These are phyloP conservation scores for Porphyridium purpureum DNA, from an alignment of 23 red algal genomes.

Conservation along the genomic window DNA sequence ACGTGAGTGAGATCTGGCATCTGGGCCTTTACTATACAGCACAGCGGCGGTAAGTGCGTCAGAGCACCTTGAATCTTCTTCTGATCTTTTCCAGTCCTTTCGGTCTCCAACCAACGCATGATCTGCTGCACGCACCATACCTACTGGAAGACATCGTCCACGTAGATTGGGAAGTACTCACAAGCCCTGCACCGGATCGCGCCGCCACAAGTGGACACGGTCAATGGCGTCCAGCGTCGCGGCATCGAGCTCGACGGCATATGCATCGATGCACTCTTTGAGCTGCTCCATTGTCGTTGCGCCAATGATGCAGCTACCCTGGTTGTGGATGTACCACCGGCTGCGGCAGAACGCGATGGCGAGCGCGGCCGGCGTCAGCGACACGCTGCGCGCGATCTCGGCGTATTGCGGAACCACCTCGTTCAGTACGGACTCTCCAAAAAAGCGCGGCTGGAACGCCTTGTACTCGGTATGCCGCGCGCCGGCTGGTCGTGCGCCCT, in stretches of 20 bases:
- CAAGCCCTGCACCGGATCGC: no score
- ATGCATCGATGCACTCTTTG: conserved; percentile 63
- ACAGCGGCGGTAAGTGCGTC: no score
- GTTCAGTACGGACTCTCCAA: neutral
- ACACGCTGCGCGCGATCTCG: conserved; percentile 18
- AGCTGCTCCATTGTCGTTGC: conserved; percentile 67
- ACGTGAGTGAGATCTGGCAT: no score
- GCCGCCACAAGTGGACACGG: no score
- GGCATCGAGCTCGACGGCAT: conserved; percentile 23
- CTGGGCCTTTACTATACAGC: no score
- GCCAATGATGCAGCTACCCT: conserved; percentile 33
- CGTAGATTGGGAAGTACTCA: no score
- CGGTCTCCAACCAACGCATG: no score
- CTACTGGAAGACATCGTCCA: no score
- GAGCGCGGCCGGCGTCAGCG: conserved; percentile 25
- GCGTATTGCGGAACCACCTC: neutral
- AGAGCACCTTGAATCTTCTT: no score
- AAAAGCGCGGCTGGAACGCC: conserved; percentile 24
- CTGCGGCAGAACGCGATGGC: conserved; percentile 54
- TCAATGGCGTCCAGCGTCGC: conserved; percentile 25
- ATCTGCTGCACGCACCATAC: no score
- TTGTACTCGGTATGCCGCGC: conserved; percentile 30
- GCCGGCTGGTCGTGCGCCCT: neutral
- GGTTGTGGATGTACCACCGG: conserved; percentile 52
- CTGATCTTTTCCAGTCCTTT: no score